phyloP scores from a whole-genome alignment of 805 yeast genomes.

The Metschnikowia continentalis region DNA sequence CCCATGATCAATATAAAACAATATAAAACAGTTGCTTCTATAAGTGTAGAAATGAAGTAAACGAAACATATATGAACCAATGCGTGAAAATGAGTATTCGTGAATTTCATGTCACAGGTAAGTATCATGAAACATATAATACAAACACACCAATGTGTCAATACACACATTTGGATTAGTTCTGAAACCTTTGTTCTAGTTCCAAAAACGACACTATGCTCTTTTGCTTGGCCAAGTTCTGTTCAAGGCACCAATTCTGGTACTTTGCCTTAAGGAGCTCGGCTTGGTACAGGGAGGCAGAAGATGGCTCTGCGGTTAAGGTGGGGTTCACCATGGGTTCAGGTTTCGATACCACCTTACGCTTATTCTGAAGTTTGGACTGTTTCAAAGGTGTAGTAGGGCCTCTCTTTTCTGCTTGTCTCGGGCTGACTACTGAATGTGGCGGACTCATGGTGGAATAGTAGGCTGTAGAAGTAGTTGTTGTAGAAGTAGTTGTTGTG shows the following conservation, averaged over 20 bases:
- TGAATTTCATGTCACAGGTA: no score
- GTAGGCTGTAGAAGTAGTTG: no score
- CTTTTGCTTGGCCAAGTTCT: slow-evolving; percentile 19
- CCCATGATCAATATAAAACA: no score
- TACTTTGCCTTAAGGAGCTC: slow-evolving; percentile 25
- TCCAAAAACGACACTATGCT: slow-evolving; percentile 28
- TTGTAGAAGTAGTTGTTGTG: no score
- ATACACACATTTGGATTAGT: background rate
- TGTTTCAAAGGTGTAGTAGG: slow-evolving; percentile 36
- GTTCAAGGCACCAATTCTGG: slow-evolving; percentile 29
- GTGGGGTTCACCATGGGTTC: slow-evolving; percentile 4
- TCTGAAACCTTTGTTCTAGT: slow-evolving; percentile 24
- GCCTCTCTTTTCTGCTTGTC: slow-evolving; percentile 24
- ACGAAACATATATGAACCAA: no score
- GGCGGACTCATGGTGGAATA: background rate
- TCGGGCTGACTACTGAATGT: slow-evolving; percentile 6
- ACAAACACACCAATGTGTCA: no score
- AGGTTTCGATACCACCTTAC: slow-evolving; percentile 12
- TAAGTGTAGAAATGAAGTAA: no score
- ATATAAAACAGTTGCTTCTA: no score
- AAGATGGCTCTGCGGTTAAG: slow-evolving; percentile 4
- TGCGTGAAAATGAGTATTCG: no score
- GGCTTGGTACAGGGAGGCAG: slow-evolving; percentile 4
- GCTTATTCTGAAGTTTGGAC: slow-evolving; percentile 21
- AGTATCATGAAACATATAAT: no score